Conservation (phyloP, 805 yeast genomes). For the Hanseniaspora guilliermondii region DNA sequence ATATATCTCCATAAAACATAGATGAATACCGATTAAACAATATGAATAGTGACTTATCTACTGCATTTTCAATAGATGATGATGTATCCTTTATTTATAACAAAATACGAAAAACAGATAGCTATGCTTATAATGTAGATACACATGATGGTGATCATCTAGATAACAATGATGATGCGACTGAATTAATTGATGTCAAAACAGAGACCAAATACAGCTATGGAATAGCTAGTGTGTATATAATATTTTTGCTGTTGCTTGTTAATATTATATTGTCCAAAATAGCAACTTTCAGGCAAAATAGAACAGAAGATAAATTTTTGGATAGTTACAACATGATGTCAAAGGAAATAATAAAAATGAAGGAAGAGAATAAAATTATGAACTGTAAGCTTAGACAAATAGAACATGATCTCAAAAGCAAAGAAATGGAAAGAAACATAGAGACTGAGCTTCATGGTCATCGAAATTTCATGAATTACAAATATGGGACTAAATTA, state of each 20-base stretch:
- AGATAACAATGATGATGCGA: not conserved
- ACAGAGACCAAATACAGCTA: conserved; percentile 7
- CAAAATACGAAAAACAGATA: not conserved
- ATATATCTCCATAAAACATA: too few species aligned
- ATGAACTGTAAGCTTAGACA: not conserved
- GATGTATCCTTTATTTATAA: not conserved
- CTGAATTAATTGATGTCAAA: conserved; percentile 3
- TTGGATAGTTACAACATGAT: not conserved
- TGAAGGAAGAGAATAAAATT: not conserved
- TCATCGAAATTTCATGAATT: not conserved
- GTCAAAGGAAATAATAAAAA: not conserved
- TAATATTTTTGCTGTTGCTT: not conserved
- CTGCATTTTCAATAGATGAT: conserved; percentile 5
- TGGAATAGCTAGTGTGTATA: not conserved
- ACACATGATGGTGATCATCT: not conserved
- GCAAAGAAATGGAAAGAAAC: not conserved
- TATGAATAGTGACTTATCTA: not conserved
- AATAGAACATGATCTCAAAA: not conserved
- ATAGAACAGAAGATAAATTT: not conserved
- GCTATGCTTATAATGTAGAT: not conserved
- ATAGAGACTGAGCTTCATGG: not conserved
- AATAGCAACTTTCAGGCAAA: not conserved
- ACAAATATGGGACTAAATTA: conserved; percentile 3
- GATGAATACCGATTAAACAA: not conserved
- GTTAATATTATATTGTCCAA: not conserved